phyloP scores from a whole-genome alignment of 2,329 filamentous ascomycete genomes.

The Phialocephala subalpina region DNA sequence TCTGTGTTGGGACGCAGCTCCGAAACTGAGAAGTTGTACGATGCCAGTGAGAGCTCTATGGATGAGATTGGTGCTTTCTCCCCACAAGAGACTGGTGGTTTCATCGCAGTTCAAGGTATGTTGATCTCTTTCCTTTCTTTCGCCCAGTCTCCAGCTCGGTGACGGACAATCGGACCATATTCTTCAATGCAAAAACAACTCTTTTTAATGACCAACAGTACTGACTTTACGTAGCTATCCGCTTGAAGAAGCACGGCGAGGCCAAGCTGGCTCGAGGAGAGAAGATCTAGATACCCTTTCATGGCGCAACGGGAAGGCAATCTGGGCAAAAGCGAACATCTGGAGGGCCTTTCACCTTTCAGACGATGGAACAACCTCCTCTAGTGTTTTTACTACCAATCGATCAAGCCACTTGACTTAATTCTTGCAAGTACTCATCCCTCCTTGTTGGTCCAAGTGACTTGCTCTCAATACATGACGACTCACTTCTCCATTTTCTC shows the following conservation, averaged over 20 bases:
- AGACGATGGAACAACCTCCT: neutral
- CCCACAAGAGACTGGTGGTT: conserved; percentile 71
- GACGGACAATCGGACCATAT: neutral
- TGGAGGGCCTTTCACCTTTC: neutral
- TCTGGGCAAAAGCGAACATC: neutral
- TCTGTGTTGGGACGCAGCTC: conserved; percentile 65
- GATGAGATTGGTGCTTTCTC: conserved; percentile 75
- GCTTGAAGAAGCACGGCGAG: conserved; percentile 67
- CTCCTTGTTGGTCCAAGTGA: no score
- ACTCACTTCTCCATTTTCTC: no score
- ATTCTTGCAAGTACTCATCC: no score
- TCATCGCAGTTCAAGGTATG: conserved; percentile 50
- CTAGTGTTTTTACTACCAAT: neutral
- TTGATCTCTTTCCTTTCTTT: neutral
- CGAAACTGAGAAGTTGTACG: conserved; percentile 75
- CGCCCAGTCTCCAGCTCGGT: neutral
- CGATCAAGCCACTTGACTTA: neutral
- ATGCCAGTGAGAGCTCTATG: conserved; percentile 71
- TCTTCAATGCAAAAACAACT: neutral
- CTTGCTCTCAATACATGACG: no score
- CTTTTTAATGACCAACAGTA: neutral
- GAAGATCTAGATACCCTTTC: conserved; percentile 56
- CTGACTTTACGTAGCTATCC: conserved; percentile 31
- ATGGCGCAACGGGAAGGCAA: neutral
- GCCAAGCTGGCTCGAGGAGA: conserved; percentile 81